A percentile compares a stretch with the other conserved stretches of the same genome.
These are phyloP conservation scores for Pythium coloratum DNA, from an alignment of 352 stramenopile genomes.

Conservation along the genomic window DNA sequence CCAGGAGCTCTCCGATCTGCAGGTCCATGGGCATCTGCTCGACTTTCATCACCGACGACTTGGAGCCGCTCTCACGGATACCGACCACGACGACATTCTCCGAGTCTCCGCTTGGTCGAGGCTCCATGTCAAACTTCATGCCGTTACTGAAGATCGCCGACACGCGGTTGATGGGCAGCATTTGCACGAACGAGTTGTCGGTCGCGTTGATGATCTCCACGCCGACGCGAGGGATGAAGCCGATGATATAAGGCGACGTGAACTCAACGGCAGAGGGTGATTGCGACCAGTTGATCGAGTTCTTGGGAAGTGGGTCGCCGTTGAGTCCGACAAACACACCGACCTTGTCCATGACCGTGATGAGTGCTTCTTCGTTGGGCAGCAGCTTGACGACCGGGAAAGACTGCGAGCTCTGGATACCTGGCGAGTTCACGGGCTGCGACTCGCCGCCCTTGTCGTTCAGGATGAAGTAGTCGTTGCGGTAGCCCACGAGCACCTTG, in stretches of 20 bases:
- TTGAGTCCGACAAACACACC: slow-evolving; percentile 81
- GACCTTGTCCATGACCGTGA: slow-evolving; percentile 82
- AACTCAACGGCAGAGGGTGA: slow-evolving; percentile 73
- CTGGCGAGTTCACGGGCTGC: slow-evolving; percentile 65
- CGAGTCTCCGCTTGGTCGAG: slow-evolving; percentile 60
- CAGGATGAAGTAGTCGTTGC: slow-evolving; percentile 76
- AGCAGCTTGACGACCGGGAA: slow-evolving; percentile 78
- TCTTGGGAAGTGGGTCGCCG: slow-evolving; percentile 76
- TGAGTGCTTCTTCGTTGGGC: slow-evolving; percentile 82
- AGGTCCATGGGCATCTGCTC: slow-evolving; percentile 86
- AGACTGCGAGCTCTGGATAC: slow-evolving; percentile 65
- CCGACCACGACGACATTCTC: slow-evolving; percentile 83
- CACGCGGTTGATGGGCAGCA: slow-evolving; percentile 56
- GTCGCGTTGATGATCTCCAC: slow-evolving; percentile 79
- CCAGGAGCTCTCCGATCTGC: slow-evolving; percentile 80
- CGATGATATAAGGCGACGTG: slow-evolving; percentile 77
- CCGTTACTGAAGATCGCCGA: slow-evolving; percentile 85
- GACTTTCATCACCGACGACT: slow-evolving; percentile 81
- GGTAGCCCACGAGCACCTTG: slow-evolving; percentile 80
- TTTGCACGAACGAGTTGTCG: slow-evolving; percentile 79
- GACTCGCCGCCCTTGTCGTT: slow-evolving; percentile 84
- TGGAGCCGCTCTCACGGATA: slow-evolving; percentile 58
- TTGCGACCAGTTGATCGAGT: slow-evolving; percentile 83
- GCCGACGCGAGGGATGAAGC: slow-evolving; percentile 69
- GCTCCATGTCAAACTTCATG: slow-evolving; percentile 92